Percentiles rank a stretch among this genome's conserved stretches.
Evolutionary conservation across 23 red algal genomes (phyloP).

Genomic region (Pyropia yezoensis): DNA sequence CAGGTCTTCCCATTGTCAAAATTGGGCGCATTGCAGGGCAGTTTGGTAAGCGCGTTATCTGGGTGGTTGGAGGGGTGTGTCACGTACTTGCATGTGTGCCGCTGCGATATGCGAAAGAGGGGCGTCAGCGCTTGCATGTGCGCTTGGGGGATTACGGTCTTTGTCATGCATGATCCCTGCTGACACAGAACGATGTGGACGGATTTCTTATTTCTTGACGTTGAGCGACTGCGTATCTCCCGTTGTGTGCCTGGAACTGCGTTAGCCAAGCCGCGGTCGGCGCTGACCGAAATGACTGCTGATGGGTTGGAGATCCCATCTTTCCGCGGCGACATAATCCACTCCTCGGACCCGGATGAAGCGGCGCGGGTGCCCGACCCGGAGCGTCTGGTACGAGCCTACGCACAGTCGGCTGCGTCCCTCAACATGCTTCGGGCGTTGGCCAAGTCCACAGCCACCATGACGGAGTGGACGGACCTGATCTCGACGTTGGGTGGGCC

Average conservation of each 20-base stretch:
- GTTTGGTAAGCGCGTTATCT: too few relatives aligned
- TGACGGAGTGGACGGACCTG: constrained; percentile 53
- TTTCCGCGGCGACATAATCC: constrained; percentile 74
- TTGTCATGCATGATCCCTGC: too few relatives aligned
- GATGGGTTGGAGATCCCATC: constrained; percentile 47
- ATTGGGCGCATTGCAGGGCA: constrained; percentile 82
- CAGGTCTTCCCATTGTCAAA: constrained; percentile 56
- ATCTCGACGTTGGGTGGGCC: constrained; percentile 23
- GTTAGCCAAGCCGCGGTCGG: constrained; percentile 69
- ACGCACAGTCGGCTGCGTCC: constrained; percentile 49
- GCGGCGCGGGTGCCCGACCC: constrained; percentile 62
- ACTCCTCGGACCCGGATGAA: constrained; percentile 20
- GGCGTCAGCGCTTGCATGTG: too few relatives aligned
- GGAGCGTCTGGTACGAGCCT: constrained; percentile 50
- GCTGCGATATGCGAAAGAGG: too few relatives aligned
- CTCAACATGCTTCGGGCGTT: constrained; percentile 70
- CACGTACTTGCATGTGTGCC: too few relatives aligned
- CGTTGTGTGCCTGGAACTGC: too few relatives aligned
- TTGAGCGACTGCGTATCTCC: too few relatives aligned
- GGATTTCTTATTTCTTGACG: too few relatives aligned
- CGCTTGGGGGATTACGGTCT: too few relatives aligned
- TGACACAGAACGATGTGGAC: too few relatives aligned
- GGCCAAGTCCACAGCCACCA: constrained; percentile 32
- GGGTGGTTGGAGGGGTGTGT: too few relatives aligned
- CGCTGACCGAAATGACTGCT: constrained; percentile 24